Evolutionary conservation across 768 basidiomycete genomes (phyloP).

Genomic region (Calocybe gangraenosa): DNA sequence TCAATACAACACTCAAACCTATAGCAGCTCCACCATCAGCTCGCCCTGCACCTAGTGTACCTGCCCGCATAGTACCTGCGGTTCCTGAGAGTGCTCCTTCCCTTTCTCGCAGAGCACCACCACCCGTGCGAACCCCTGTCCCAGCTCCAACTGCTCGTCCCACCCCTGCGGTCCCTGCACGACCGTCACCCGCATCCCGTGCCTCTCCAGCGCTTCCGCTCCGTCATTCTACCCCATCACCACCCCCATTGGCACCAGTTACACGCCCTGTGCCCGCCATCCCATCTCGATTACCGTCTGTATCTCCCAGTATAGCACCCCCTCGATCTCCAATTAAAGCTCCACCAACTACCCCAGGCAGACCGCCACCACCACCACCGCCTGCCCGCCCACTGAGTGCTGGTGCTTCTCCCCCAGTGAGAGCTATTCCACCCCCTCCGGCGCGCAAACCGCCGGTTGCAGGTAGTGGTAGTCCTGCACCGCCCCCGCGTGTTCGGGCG

Average conservation of each 20-base stretch:
- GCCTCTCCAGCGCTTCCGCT: slow-evolving; percentile 6
- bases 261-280: slow-evolving; percentile 25
- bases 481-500: slow-evolving; percentile 35
- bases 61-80: slow-evolving; percentile 34
- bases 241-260: slow-evolving; percentile 16
- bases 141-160: slow-evolving; percentile 20
- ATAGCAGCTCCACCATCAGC: slow-evolving; percentile 26
- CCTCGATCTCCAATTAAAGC: slow-evolving; percentile 12
- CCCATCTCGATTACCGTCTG: slow-evolving; percentile 22
- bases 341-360: slow-evolving; percentile 30
- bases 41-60: slow-evolving; percentile 29
- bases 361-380: slow-evolving; percentile 25
- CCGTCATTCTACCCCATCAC: slow-evolving; percentile 15
- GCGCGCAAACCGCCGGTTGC: slow-evolving; percentile 29
- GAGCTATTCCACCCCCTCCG: slow-evolving; percentile 35
- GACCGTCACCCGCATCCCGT: slow-evolving; percentile 8
- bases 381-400: slow-evolving; percentile 39
- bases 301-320: slow-evolving; percentile 17
- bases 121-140: slow-evolving; percentile 27
- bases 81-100: slow-evolving; percentile 31
- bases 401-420: slow-evolving; percentile 22
- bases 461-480: slow-evolving; percentile 24
- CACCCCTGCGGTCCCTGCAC: slow-evolving; percentile 6
- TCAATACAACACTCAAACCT: slow-evolving; percentile 13
- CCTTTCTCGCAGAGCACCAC: slow-evolving; percentile 38